Evolutionary conservation across 2,329 filamentous ascomycete genomes (phyloP), one percentile per base, ranked within the genome.

Genomic region (Westerdykella ornata): DNA sequence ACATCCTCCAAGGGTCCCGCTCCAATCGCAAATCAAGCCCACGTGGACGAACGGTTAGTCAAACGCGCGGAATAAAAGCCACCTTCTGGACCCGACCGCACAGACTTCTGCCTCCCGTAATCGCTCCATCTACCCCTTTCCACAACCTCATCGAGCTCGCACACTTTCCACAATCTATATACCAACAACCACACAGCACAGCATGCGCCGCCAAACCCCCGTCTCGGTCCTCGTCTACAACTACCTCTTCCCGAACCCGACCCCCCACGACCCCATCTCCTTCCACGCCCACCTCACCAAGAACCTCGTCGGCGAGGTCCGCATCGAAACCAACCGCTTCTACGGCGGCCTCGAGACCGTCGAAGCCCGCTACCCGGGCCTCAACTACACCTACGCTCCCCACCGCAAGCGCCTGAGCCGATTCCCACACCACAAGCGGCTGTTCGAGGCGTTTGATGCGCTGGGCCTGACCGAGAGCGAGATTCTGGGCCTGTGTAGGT

Each of bases 351-450:
- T 89, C 50, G 81, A 86, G 59, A 87, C 82, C 18, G 78, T 83
- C 52, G 85, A 90, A 70, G 84, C 85, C 51, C 85, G 86, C 54
- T 89, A 89, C 52, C 85, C 85, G 0, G 85, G 85, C 20, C 77
- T 90, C 42, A 85, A 90, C 71, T 90, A 90, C 70, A 80, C 76
- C 45, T 73, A 85, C 59, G 71, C 68, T 17, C 83, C 82, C 6
- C 85, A 90, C 65, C 82, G 84, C 49, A 81, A 84, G 62, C 82
- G 85, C n/a, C 78, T 90, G 7, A 77, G 80, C 53, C 81, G 84
- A 45, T 89, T 84, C 72, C 77, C 76, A 13, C 87, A 85, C 78
- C 85, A 90, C 64, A 75, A 80, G 47, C 77, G 81, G 43, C 75
- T 90, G 11, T 89, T 90, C 64, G 77, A 80, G 31, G 83, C 84